Evolutionary conservation across 805 yeast species (phyloP).

Genomic region (Pichia thaimueangensis): DNA sequence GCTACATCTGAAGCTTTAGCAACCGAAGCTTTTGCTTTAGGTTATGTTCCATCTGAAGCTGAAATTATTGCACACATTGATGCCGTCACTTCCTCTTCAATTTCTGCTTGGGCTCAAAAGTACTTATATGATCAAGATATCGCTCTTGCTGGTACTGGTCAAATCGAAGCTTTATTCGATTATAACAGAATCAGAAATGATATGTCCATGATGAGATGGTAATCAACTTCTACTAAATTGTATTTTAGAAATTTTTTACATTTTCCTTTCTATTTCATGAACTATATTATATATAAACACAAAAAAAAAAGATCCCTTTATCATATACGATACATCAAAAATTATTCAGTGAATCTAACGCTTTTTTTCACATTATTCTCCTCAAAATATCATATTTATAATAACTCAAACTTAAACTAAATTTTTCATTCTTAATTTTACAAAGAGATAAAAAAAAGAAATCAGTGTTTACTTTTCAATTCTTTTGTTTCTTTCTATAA

Average conservation of each 20-base stretch:
- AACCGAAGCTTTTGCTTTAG: conserved; percentile 49
- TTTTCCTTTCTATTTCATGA: too few species aligned
- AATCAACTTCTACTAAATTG: too few species aligned
- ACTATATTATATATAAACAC: too few species aligned
- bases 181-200: conserved; percentile 83
- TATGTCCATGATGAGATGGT: conserved; percentile 86
- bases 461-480: not conserved
- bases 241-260: too few species aligned
- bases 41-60: conserved; percentile 53
- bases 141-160: conserved; percentile 79
- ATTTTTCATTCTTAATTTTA: not conserved
- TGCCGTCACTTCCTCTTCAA: conserved; percentile 49
- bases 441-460: too few species aligned
- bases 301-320: not conserved
- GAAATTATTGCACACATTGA: conserved; percentile 61
- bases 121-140: conserved; percentile 81
- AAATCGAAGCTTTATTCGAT: conserved; percentile 77
- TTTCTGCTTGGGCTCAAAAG: conserved; percentile 68
- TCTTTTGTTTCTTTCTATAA: not conserved
- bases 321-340: not conserved
- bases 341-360: not conserved
- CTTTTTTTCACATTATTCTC: conserved; percentile 1
- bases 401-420: not conserved
- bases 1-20: conserved; percentile 42
- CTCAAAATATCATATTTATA: too few species aligned